A percentile compares a stretch with the other conserved stretches of the same genome.
phyloP scores from a whole-genome alignment of 805 yeast genomes.

The Saccharomycopsis vini region DNA sequence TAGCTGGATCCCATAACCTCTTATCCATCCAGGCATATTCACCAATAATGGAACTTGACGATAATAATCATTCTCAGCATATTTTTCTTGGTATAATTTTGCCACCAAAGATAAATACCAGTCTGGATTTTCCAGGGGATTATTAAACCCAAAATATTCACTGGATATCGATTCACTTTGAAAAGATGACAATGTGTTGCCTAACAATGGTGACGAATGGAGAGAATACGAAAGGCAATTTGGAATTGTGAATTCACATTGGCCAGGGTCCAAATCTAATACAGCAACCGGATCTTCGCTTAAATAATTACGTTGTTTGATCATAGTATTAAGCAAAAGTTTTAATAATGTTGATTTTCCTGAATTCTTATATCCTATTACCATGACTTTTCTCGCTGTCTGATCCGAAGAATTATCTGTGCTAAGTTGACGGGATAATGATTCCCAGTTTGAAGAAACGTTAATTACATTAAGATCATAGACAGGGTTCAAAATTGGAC shows the following conservation, averaged over 20 bases:
- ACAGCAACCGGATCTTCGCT: constrained; percentile 27
- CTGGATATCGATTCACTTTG: not conserved
- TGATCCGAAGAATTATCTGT: no score
- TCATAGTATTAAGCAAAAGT: constrained; percentile 32
- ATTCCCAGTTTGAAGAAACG: constrained; percentile 11
- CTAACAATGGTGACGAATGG: constrained; percentile 25
- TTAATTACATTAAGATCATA: constrained; percentile 5
- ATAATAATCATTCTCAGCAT: constrained; percentile 19
- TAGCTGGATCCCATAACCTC: constrained; percentile 36
- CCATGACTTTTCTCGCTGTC: constrained; percentile 25
- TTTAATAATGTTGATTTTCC: constrained; percentile 48
- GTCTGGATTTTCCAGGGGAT: constrained; percentile 29
- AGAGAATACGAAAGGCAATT: constrained; percentile 36
- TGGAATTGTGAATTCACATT: constrained; percentile 42
- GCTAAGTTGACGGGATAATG: no score
- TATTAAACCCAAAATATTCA: constrained; percentile 32
- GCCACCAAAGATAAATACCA: constrained; percentile 26
- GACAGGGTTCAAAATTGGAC: constrained; percentile 21
- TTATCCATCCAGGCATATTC: constrained; percentile 39
- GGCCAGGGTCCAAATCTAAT: constrained; percentile 51
- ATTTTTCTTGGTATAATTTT: constrained; percentile 18
- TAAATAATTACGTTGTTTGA: constrained; percentile 16
- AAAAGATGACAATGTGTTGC: constrained; percentile 14
- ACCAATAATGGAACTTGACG: constrained; percentile 19
- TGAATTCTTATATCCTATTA: constrained; percentile 45